Conservation (phyloP, 805 yeast genomes). For the Candida peoriensis region DNA sequence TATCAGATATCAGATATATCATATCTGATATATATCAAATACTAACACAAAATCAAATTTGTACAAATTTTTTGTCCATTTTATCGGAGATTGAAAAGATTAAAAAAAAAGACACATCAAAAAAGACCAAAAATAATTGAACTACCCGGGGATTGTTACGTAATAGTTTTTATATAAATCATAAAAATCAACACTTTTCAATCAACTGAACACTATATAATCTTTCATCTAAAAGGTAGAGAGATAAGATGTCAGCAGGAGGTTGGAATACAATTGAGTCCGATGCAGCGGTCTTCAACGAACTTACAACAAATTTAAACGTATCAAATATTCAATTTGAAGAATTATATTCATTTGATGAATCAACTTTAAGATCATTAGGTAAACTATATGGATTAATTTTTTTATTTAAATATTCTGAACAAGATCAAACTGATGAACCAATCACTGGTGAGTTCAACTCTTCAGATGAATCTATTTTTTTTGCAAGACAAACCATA, state of each 20-base stretch:
- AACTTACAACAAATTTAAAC: slow-evolving; percentile 50
- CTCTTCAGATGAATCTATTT: slow-evolving; percentile 32
- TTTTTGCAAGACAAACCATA: slow-evolving; percentile 59
- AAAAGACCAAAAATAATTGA: too few relatives aligned
- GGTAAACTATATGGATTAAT: slow-evolving; percentile 53
- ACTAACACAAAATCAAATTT: too few relatives aligned
- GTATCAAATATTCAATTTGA: slow-evolving; percentile 51
- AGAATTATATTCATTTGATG: slow-evolving; percentile 51
- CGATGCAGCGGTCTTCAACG: slow-evolving; percentile 62
- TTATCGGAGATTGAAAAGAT: too few relatives aligned
- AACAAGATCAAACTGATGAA: slow-evolving; percentile 28
- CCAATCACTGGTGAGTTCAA: slow-evolving; percentile 45
- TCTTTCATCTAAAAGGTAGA: neutral
- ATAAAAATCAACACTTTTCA: too few relatives aligned
- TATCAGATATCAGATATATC: too few relatives aligned
- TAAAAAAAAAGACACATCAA: too few relatives aligned
- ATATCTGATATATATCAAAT: too few relatives aligned
- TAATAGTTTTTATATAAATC: too few relatives aligned
- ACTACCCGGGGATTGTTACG: too few relatives aligned
- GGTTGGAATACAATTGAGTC: slow-evolving; percentile 62
- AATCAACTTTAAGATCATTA: slow-evolving; percentile 30
- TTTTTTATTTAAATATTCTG: slow-evolving; percentile 56
- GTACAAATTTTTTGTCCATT: too few relatives aligned
- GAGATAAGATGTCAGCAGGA: slow-evolving; percentile 15
- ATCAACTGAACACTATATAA: too few relatives aligned